Percentiles rank a stretch among this genome's conserved stretches.
Conservation (phyloP, 2,329 filamentous ascomycete genomes). For the Neoarthrinium moseri region DNA sequence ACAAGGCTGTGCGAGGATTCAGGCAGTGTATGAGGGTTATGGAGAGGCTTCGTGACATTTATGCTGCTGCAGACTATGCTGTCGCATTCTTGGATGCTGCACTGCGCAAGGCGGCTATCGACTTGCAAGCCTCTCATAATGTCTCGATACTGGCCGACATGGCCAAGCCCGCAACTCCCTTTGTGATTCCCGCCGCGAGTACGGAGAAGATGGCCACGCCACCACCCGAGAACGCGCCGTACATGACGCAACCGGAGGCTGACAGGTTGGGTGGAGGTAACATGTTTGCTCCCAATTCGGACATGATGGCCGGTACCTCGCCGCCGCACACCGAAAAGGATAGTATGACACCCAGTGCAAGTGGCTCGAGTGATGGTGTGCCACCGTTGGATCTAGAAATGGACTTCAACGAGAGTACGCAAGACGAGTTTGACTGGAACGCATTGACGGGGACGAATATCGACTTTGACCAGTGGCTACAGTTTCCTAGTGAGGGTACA, state of each 20-base stretch:
- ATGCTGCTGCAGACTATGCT: slow-evolving; percentile 94
- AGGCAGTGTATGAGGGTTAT: slow-evolving; percentile 91
- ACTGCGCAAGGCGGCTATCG: slow-evolving; percentile 81
- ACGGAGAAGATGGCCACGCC: slow-evolving; percentile 41
- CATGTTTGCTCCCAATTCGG: slow-evolving; percentile 13
- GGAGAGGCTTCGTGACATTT: slow-evolving; percentile 82
- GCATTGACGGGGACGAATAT: slow-evolving; percentile 51
- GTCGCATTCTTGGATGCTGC: slow-evolving; percentile 92
- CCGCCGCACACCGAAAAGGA: slow-evolving; percentile 44
- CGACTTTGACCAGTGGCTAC: slow-evolving; percentile 59
- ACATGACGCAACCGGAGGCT: slow-evolving; percentile 32
- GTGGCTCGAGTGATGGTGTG: slow-evolving; percentile 38
- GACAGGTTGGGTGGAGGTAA: slow-evolving; percentile 25
- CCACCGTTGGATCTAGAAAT: slow-evolving; percentile 42
- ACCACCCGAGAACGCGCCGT: slow-evolving; percentile 48
- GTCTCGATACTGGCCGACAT: slow-evolving; percentile 23
- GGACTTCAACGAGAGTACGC: slow-evolving; percentile 38
- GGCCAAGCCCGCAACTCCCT: slow-evolving; percentile 20
- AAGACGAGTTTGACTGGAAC: slow-evolving; percentile 55
- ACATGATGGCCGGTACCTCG: slow-evolving; percentile 33
- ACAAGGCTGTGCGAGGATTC: slow-evolving; percentile 76
- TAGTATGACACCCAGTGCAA: slow-evolving; percentile 44
- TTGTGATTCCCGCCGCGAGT: slow-evolving; percentile 14
- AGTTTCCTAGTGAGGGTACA: slow-evolving; percentile 52
- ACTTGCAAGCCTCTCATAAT: slow-evolving; percentile 47